These are phyloP conservation scores for Globisporangium acanthophoron DNA, from an alignment of 352 stramenopile species.

Conservation along the genomic window DNA sequence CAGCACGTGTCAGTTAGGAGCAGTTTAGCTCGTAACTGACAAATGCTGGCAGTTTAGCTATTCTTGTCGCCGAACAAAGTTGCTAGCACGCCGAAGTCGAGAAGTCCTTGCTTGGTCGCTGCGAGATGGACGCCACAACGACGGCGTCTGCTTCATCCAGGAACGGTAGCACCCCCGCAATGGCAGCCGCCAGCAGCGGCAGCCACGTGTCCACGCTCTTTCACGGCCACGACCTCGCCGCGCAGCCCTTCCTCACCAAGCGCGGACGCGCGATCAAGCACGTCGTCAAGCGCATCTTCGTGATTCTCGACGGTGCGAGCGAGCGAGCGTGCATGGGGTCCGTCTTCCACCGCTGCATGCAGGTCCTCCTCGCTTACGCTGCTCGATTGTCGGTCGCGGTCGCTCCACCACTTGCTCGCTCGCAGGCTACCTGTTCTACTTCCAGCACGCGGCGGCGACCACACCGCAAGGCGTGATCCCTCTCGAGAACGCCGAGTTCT, in stretches of 20 bases:
- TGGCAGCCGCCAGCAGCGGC: background rate
- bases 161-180: background rate
- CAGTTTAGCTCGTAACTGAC: too few relatives aligned
- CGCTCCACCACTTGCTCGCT: too few relatives aligned
- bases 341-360: background rate
- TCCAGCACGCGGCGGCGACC: slow-evolving; percentile 37
- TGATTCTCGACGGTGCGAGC: slow-evolving; percentile 57
- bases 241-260: slow-evolving; percentile 71
- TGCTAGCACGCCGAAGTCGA: too few relatives aligned
- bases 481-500: slow-evolving; percentile 59
- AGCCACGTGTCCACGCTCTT: slow-evolving; percentile 27
- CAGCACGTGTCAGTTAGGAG: too few relatives aligned
- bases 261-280: slow-evolving; percentile 58
- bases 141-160: background rate
- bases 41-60: too few relatives aligned
- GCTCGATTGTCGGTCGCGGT: too few relatives aligned
- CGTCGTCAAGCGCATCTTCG: slow-evolving; percentile 68
- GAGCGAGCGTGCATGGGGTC: background rate
- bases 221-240: slow-evolving; percentile 52
- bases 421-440: slow-evolving; percentile 78
- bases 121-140: too few relatives aligned
- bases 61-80: too few relatives aligned
- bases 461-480: slow-evolving; percentile 61
- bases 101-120: too few relatives aligned
- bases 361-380: background rate